Evolutionary conservation across 371 early-diverging fungal genomes (phyloP).

Genomic region (Catenaria anguillulae): DNA sequence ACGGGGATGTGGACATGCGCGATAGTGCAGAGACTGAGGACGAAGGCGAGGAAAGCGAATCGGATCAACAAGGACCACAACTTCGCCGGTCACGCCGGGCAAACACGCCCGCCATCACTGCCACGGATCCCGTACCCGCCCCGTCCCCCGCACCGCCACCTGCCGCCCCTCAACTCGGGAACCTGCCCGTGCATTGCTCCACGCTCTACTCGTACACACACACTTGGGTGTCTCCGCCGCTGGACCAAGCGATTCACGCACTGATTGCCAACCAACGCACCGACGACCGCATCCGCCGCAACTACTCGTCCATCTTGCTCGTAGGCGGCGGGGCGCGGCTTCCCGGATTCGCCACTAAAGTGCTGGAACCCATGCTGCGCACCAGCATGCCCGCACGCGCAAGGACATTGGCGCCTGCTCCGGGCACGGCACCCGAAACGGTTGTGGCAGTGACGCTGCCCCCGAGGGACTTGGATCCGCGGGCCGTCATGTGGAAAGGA

Average conservation of each 20-base stretch:
- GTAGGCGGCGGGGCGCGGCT: slow-evolving; percentile 65
- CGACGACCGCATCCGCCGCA: slow-evolving; percentile 51
- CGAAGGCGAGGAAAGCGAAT: too few relatives aligned
- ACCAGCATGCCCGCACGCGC: slow-evolving; percentile 16
- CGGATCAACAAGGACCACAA: too few relatives aligned
- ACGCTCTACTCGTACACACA: background rate
- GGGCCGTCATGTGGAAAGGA: slow-evolving; percentile 81
- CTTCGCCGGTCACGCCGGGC: too few relatives aligned
- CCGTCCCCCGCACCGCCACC: too few relatives aligned
- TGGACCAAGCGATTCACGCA: slow-evolving; percentile 67
- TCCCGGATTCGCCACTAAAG: slow-evolving; percentile 40
- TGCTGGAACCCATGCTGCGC: slow-evolving; percentile 46
- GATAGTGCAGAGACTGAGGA: too few relatives aligned
- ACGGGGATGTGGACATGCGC: background rate
- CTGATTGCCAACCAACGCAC: slow-evolving; percentile 51
- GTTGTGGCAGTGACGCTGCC: slow-evolving; percentile 53
- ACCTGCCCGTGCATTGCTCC: too few relatives aligned
- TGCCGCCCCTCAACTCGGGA: too few relatives aligned
- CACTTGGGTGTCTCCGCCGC: slow-evolving; percentile 22
- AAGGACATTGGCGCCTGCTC: slow-evolving; percentile 23
- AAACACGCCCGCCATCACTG: too few relatives aligned
- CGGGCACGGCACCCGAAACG: slow-evolving; percentile 27
- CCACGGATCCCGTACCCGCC: too few relatives aligned
- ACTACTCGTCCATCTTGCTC: slow-evolving; percentile 58
- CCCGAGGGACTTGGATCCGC: slow-evolving; percentile 72